phyloP scores from a whole-genome alignment of 148 eudicot species.

The Spergularia bocconei region DNA sequence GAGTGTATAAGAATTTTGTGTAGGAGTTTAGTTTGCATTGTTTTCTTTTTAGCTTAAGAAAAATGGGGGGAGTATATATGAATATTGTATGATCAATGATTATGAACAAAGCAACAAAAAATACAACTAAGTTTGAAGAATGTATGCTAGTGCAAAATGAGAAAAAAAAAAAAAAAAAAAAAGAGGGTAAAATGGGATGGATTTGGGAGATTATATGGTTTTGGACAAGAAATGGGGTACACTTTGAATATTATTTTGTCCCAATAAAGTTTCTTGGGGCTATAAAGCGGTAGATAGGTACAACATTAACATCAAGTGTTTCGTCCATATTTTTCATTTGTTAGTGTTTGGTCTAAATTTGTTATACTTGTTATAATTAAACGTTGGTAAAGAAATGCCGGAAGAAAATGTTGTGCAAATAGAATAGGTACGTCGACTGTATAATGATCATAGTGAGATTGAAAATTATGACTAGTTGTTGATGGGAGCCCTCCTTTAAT shows the following conservation, averaged over 20 bases:
- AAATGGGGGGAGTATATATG: slow-evolving; percentile 15
- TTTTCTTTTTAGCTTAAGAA: neutral
- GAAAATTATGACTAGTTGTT: slow-evolving; percentile 16
- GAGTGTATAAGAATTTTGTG: slow-evolving; percentile 1
- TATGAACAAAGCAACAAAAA: slow-evolving; percentile 27
- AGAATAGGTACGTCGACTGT: neutral
- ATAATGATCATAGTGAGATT: neutral
- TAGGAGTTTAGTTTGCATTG: neutral
- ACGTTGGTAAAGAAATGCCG: neutral
- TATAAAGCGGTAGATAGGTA: slow-evolving; percentile 13
- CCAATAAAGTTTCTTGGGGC: slow-evolving; percentile 20
- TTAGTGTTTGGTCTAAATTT: too few relatives aligned
- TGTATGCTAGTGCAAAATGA: slow-evolving; percentile 13
- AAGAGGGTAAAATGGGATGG: slow-evolving; percentile 6
- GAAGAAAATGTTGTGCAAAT: neutral
- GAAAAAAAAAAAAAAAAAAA: neutral
- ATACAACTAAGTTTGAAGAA: slow-evolving; percentile 24
- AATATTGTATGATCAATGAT: slow-evolving; percentile 23
- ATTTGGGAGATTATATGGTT: slow-evolving; percentile 5
- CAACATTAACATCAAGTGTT: slow-evolving; percentile 16
- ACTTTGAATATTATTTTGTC: slow-evolving; percentile 12
- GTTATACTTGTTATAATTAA: too few relatives aligned
- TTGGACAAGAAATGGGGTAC: slow-evolving; percentile 16
- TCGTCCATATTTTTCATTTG: too few relatives aligned
- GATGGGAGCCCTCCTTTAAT: neutral